Evolutionary conservation across 176 grass and related monocot genomes (phyloP).

Genomic region (Pontederia paniculata): DNA sequence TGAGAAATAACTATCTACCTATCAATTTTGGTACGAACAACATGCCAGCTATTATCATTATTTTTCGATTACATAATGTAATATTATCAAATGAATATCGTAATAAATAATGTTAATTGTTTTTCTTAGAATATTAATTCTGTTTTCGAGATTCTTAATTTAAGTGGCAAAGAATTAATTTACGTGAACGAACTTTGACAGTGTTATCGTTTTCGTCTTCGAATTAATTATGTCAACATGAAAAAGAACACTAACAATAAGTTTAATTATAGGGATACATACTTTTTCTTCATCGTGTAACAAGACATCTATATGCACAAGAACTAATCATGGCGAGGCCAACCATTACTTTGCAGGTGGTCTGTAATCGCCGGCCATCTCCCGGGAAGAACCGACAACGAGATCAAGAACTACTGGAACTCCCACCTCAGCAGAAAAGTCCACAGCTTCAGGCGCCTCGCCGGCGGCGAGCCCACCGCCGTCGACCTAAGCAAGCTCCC

Average conservation of each 20-base stretch:
- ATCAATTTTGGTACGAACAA: too few relatives aligned
- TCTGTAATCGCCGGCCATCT: constrained; percentile 63
- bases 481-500: constrained; percentile 33
- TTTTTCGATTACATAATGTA: too few relatives aligned
- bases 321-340: not conserved
- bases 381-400: constrained; percentile 78
- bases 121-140: too few relatives aligned
- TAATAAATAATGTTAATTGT: too few relatives aligned
- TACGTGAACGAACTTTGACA: too few relatives aligned
- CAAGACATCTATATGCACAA: not conserved
- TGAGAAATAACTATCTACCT: too few relatives aligned
- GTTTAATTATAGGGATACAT: not conserved
- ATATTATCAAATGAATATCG: too few relatives aligned
- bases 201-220: too few relatives aligned
- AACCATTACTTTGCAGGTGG: constrained; percentile 33
- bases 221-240: not conserved
- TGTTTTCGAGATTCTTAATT: too few relatives aligned
- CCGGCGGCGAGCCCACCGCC: constrained; percentile 10
- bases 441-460: constrained; percentile 44
- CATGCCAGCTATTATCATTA: too few relatives aligned
- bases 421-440: constrained; percentile 73
- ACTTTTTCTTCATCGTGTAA: not conserved
- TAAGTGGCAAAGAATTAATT: too few relatives aligned
- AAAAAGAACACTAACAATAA: not conserved
- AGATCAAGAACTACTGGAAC: constrained; percentile 99